Evolutionary conservation across 202 grass and related monocot genomes (phyloP).

Genomic region (Setaria viridis): DNA sequence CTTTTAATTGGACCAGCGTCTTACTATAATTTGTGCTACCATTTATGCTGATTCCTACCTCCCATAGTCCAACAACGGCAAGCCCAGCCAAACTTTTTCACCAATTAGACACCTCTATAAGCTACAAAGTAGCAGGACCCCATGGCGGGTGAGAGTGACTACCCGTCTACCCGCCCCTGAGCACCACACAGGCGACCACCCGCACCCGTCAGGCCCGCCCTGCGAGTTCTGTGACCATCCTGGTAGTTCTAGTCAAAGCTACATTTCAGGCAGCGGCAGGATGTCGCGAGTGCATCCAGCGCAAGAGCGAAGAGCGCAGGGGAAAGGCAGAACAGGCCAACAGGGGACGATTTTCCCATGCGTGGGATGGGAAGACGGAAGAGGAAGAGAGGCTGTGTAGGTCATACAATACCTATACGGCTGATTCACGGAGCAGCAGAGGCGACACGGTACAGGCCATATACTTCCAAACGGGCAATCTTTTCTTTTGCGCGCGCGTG

Average conservation of each 20-base stretch:
- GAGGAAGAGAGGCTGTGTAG: not conserved
- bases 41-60: constrained; percentile 1
- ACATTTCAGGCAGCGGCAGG: constrained; percentile 17
- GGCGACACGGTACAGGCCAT: not conserved
- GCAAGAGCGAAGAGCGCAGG: not conserved
- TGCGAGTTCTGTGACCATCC: not conserved
- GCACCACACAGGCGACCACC: not conserved
- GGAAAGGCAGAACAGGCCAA: not conserved
- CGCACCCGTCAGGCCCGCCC: not conserved
- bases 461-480: not conserved
- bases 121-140: not conserved
- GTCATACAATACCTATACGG: not conserved
- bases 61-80: not conserved
- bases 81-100: not conserved
- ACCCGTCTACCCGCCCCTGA: no score
- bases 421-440: not conserved
- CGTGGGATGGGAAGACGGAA: not conserved
- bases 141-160: not conserved
- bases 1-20: not conserved
- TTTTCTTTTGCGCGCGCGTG: not conserved
- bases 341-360: constrained; percentile 7
- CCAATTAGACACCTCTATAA: not conserved
- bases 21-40: constrained; percentile 13
- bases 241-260: constrained; percentile 30
- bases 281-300: constrained; percentile 25